Base-by-base conservation (phyloP, 441 rosid genomes). In the Flueggea neowawraea region DNA sequence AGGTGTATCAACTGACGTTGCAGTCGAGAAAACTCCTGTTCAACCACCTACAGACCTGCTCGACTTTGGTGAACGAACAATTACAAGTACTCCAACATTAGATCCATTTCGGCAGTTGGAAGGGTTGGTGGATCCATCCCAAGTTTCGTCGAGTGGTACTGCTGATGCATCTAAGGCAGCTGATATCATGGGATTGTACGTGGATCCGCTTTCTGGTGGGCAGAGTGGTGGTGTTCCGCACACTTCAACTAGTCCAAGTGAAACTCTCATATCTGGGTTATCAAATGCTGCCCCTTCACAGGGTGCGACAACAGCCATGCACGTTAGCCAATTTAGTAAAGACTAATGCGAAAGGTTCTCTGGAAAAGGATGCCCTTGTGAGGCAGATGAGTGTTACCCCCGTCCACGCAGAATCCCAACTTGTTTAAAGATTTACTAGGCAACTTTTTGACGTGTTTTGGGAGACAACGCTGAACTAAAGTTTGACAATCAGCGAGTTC, bases 341-440 rank as follows among this genome's bases (percentile, higher is more conserved):
- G 96, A 96, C 48, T 96, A 85, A 84, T 72, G 64, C 62, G 12
- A 88, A 83, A 78, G 84, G 87, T 54, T 62, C 96, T n/a, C 75
- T 89, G 68, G 95, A 86, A 76, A 95, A 88, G 80, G 99, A 95
- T 60, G 95, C 99, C 10, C 88, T 81, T 31, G 93, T 90, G 52
- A 86, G 99, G 84, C 95, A 91, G 79, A 86, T 91, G 97, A 97
- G 99, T 45, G 97, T 95, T 59, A 91, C 67, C 64, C 64, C 97
- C 99, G 58, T 66, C 82, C 14, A 83, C 83, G 75, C 97, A 84
- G 77, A 95, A 91, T 64, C 99, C 99, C 36, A 89, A 85, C 72
- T 80, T 91, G 60, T 89, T 95, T 66, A 87, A 85, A 75, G 97
- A 91, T 84, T 75, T 95, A 74, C 82, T 95, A 0, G 93, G 97